Conservation (phyloP, 805 yeast species). For the Millerozyma miso region DNA sequence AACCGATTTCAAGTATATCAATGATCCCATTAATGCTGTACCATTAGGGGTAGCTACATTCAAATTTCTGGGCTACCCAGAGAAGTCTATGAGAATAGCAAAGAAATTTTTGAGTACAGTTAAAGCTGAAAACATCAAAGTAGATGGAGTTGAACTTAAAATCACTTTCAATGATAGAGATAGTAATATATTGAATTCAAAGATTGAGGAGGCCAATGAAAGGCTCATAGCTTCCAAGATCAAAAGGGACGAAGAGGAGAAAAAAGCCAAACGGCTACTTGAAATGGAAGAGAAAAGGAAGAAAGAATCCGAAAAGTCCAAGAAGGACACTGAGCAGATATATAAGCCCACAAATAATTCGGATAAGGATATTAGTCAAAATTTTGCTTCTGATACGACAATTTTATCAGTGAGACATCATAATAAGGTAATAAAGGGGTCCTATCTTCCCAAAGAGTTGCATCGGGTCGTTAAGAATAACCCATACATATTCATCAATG, state of each 20-base stretch:
- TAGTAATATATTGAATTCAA: conserved; percentile 32
- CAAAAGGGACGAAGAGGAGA: conserved; percentile 33
- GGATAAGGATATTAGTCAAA: not conserved
- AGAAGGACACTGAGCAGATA: conserved; percentile 12
- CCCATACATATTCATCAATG: conserved; percentile 54
- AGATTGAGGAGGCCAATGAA: conserved; percentile 32
- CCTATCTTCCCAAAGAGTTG: conserved; percentile 46
- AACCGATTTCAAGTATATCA: conserved; percentile 51
- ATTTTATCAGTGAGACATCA: conserved; percentile 28
- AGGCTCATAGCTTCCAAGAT: conserved; percentile 20
- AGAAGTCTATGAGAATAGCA: conserved; percentile 39
- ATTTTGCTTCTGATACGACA: conserved; percentile 30
- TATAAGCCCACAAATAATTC: conserved; percentile 5
- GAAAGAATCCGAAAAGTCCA: conserved; percentile 11
- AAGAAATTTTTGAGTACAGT: conserved; percentile 25
- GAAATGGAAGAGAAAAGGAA: conserved; percentile 11
- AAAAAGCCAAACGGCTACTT: conserved; percentile 17
- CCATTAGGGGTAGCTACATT: conserved; percentile 71
- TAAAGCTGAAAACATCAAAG: conserved; percentile 29
- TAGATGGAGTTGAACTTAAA: conserved; percentile 51
- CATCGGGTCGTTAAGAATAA: conserved; percentile 48
- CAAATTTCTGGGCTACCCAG: conserved; percentile 53
- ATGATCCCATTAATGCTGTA: conserved; percentile 72
- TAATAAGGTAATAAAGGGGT: conserved; percentile 28
- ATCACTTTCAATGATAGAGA: conserved; percentile 49